Evolutionary conservation across 371 early-diverging fungal species (phyloP).

Genomic region (Lichtheimia corymbifera): DNA sequence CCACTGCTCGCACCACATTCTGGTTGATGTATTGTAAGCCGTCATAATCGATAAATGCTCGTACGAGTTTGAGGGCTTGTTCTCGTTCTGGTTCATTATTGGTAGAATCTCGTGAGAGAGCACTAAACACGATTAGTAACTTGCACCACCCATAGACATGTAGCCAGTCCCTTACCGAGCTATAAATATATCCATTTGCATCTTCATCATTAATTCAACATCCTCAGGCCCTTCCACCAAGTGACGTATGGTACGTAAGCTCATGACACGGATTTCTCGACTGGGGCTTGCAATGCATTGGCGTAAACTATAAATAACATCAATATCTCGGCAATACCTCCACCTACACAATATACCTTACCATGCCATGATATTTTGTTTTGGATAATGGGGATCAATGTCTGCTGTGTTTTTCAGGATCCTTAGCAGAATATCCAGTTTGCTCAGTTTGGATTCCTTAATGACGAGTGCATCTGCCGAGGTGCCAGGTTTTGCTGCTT

Average conservation of each 20-base stretch:
- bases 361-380: slow-evolving; percentile 34
- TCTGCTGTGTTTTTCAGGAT: slow-evolving; percentile 49
- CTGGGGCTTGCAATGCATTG: slow-evolving; percentile 56
- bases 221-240: slow-evolving; percentile 47
- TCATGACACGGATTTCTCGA: slow-evolving; percentile 53
- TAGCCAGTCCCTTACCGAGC: slow-evolving; percentile 44
- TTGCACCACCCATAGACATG: too few relatives aligned
- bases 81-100: slow-evolving; percentile 73
- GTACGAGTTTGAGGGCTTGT: slow-evolving; percentile 72
- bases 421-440: slow-evolving; percentile 36
- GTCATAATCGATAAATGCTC: slow-evolving; percentile 67
- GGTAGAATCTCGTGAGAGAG: slow-evolving; percentile 63
- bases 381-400: slow-evolving; percentile 38
- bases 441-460: slow-evolving; percentile 41
- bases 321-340: neutral
- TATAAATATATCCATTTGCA: slow-evolving; percentile 68
- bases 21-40: slow-evolving; percentile 64
- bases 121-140: slow-evolving; percentile 30
- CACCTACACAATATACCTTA: slow-evolving; percentile 6
- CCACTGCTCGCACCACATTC: slow-evolving; percentile 70
- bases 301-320: slow-evolving; percentile 39
- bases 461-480: slow-evolving; percentile 13
- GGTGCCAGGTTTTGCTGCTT: slow-evolving; percentile 15
- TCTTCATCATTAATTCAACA: slow-evolving; percentile 46
- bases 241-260: slow-evolving; percentile 58